A percentile compares a stretch with the other conserved stretches of the same genome.
Conservation (phyloP, 257 asterid species). For the Linderniella brevidens region DNA sequence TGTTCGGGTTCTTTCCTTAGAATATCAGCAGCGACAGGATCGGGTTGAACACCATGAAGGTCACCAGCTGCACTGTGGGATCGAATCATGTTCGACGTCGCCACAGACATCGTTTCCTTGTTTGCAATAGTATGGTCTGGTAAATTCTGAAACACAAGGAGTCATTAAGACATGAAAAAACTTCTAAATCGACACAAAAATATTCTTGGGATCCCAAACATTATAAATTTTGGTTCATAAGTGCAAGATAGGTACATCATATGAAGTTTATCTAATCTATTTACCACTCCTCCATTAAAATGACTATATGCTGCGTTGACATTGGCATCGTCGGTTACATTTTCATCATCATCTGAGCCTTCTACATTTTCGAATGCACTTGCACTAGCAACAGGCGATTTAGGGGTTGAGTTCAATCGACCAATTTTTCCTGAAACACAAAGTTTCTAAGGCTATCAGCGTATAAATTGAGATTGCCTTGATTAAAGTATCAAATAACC, state of each 20-base stretch:
- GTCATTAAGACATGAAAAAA: background rate
- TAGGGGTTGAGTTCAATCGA: constrained; percentile 27
- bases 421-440: constrained; percentile 22
- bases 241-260: constrained; percentile 6
- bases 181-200: background rate
- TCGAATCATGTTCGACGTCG: constrained; percentile 65
- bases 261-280: constrained; percentile 12
- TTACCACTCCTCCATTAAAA: constrained; percentile 61
- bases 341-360: constrained; percentile 90
- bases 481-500: background rate
- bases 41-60: constrained; percentile 84
- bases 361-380: constrained; percentile 91
- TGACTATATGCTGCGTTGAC: constrained; percentile 45
- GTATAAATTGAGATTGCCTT: background rate
- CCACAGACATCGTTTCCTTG: constrained; percentile 38
- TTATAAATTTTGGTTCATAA: background rate
- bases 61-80: constrained; percentile 87
- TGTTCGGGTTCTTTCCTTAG: constrained; percentile 91
- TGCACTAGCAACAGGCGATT: constrained; percentile 77
- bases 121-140: constrained; percentile 32
- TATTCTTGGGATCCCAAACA: background rate
- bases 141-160: constrained; percentile 25
- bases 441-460: constrained; percentile 4
- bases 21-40: constrained; percentile 88
- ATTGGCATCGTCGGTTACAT: constrained; percentile 30